Percentiles rank a stretch among this genome's conserved stretches.
Evolutionary conservation across 75 land plant species (phyloP).

Genomic region (Cupressus sempervirens): DNA sequence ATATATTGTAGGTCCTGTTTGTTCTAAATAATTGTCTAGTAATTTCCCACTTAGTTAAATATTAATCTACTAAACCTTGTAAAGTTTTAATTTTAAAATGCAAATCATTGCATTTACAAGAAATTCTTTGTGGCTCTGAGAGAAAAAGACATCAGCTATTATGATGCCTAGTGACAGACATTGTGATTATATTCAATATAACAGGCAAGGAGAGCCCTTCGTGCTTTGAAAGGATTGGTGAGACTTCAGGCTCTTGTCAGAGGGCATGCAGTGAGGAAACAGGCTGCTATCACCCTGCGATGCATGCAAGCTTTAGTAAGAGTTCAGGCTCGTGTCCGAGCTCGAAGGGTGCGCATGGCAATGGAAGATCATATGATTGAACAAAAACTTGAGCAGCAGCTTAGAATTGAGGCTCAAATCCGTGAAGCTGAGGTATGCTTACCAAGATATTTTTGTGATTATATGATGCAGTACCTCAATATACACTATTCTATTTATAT

Average conservation of each 20-base stretch:
- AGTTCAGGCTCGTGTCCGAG: slow-evolving; percentile 78
- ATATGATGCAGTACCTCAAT: neutral
- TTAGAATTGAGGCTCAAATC: slow-evolving; percentile 47
- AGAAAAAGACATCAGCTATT: neutral
- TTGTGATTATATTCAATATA: neutral
- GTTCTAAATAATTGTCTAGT: neutral
- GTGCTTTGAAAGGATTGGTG: slow-evolving; percentile 80
- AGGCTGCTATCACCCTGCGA: slow-evolving; percentile 70
- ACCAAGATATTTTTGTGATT: neutral
- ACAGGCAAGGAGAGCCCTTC: slow-evolving; percentile 79
- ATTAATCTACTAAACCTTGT: neutral
- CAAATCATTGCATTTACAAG: neutral
- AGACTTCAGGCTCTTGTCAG: slow-evolving; percentile 84
- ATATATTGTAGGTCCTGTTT: neutral
- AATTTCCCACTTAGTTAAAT: neutral
- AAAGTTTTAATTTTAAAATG: neutral
- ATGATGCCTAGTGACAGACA: neutral
- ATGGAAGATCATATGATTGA: slow-evolving; percentile 47
- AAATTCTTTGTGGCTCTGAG: neutral
- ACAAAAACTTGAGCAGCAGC: slow-evolving; percentile 48
- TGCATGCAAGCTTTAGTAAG: slow-evolving; percentile 84
- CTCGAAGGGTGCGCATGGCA: slow-evolving; percentile 67
- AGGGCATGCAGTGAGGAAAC: slow-evolving; percentile 83
- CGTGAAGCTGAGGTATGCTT: slow-evolving; percentile 49
- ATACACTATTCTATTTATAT: neutral